phyloP scores from a whole-genome alignment of 768 basidiomycete genomes.

The Agrocybe pediades region DNA sequence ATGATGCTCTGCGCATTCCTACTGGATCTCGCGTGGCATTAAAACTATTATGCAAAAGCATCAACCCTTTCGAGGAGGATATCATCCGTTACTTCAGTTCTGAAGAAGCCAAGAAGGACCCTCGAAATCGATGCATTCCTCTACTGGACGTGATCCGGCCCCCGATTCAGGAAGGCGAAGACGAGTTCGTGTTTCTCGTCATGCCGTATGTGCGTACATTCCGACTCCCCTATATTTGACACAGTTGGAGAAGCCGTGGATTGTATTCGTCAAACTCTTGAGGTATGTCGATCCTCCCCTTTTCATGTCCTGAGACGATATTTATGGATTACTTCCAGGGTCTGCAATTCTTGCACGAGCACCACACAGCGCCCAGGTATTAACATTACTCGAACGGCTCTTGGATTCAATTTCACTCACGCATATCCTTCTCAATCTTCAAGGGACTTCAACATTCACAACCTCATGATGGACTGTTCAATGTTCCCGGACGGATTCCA shows the following conservation, averaged over 20 bases:
- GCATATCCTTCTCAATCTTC: neutral
- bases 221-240: constrained; percentile 29
- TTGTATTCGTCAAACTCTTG: constrained; percentile 31
- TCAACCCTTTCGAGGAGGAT: constrained; percentile 27
- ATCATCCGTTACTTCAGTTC: constrained; percentile 25
- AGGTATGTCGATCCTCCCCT: constrained; percentile 22
- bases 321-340: too few species aligned
- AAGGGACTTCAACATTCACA: constrained; percentile 20
- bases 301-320: neutral
- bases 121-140: constrained; percentile 36
- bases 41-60: constrained; percentile 13
- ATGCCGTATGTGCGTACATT: constrained; percentile 29
- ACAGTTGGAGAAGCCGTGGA: constrained; percentile 36
- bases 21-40: constrained; percentile 28
- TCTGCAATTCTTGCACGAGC: neutral
- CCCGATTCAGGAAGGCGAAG: constrained; percentile 21
- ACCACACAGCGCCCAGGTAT: constrained; percentile 1
- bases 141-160: constrained; percentile 20
- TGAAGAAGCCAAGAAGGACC: constrained; percentile 11
- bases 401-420: neutral
- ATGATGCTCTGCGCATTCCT: constrained; percentile 27
- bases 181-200: constrained; percentile 18
- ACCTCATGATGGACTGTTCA: constrained; percentile 37
- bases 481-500: constrained; percentile 29
- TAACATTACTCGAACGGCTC: constrained; percentile 3